A percentile compares a stretch with the other conserved stretches of the same genome.
These are phyloP conservation scores for Trypanosoma rangeli DNA, from an alignment of 208 protist genomes.

Conservation along the genomic window DNA sequence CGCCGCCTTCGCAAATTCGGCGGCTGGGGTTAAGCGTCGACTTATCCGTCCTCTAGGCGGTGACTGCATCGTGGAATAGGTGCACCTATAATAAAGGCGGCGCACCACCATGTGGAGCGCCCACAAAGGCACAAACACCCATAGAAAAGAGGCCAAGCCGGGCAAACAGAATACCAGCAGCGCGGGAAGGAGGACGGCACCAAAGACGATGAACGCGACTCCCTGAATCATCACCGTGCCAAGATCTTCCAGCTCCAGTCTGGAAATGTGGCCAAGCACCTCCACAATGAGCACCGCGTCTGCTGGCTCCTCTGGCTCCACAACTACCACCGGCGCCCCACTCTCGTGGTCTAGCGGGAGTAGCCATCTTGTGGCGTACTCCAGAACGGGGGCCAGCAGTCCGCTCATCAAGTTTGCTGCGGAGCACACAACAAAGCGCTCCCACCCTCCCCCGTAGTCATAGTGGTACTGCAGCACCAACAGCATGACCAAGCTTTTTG, in stretches of 20 bases:
- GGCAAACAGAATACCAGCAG: constrained; percentile 40
- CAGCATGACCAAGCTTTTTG: constrained; percentile 55
- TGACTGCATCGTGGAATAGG: constrained; percentile 12
- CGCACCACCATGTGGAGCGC: constrained; percentile 31
- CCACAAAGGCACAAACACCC: constrained; percentile 43
- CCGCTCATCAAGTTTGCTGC: constrained; percentile 58
- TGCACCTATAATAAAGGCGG: constrained; percentile 41
- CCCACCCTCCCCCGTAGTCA: constrained; percentile 48
- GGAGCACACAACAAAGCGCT: constrained; percentile 51
- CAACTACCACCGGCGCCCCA: constrained; percentile 16
- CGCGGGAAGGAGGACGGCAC: constrained; percentile 48
- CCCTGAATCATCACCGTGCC: constrained; percentile 61
- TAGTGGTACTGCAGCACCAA: constrained; percentile 67
- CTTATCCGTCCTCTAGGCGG: not conserved
- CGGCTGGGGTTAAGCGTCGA: constrained; percentile 29
- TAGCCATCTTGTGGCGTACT: constrained; percentile 42
- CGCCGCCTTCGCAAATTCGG: constrained; percentile 42
- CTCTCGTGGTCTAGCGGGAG: constrained; percentile 33
- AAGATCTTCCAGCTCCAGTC: constrained; percentile 51
- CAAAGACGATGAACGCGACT: constrained; percentile 53
- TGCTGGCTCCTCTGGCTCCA: constrained; percentile 44
- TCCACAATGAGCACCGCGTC: constrained; percentile 60
- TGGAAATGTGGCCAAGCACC: constrained; percentile 47
- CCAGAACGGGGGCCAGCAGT: constrained; percentile 50
- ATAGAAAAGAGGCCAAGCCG: constrained; percentile 33